Base-by-base conservation (phyloP, 768 basidiomycete species). In the Amanita brunnescens region DNA sequence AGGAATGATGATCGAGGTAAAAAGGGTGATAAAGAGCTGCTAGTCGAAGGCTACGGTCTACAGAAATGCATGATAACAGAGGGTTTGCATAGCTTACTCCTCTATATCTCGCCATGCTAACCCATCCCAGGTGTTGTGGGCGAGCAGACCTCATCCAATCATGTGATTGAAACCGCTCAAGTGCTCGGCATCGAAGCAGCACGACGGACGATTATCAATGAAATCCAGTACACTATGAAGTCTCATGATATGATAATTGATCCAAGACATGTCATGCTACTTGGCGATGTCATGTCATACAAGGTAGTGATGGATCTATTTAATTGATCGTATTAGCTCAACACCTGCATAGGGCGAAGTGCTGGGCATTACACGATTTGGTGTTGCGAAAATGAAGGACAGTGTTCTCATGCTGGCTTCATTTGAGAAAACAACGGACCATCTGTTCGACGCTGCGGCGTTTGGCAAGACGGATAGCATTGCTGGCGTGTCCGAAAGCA, bases 321-420 rank as follows among this genome's bases (percentile, higher is more conserved):
- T 9, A 37, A 10, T 52, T 26, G 23, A 16, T n/a, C 14, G 1
- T 29, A 18, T 32, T 18, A 35, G 20, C 32, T 47, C 21, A 47
- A 35, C 41, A 23, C 26, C 7, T 44, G 6, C 12, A 48, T 63
- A 94, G 90, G 96, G 96, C 38, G 95, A 98, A 64, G 93, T 98
- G 1, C 71, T 99, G 47, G 96, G 96, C 40, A 98, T 99, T 66
- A 99, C 96, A 6, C 88, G 96, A 26, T 98, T 98, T 67, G 96
- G 96, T 62, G 95, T 99, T 21, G 91, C 94, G 6, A 97, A 97
- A 72, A 98, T 98, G 92, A 98, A 98, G 67, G 96, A 99, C 67
- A 92, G 91, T 61, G 94, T 97, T 0, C 80, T 99, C 60, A 99
- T 98, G 96, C 74, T 98, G 60, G 96, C 96, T 8, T 96, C 92